Evolutionary conservation across 176 grass and related monocot species (phyloP), one percentile per base, ranked within the genome.

Genomic region (Oryza coarctata): DNA sequence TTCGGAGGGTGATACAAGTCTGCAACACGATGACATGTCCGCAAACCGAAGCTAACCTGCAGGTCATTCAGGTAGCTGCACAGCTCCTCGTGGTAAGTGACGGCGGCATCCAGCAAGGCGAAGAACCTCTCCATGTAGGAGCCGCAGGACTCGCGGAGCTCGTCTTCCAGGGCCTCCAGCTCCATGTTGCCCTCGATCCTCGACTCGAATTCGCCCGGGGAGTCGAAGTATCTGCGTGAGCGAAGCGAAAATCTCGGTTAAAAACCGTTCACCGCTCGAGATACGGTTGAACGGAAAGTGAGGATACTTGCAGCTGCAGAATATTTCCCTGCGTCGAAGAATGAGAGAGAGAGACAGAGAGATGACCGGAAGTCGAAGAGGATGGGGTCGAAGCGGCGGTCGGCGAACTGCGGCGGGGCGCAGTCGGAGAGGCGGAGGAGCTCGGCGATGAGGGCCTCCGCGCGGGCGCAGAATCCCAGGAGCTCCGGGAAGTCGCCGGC

Each of bases 341-440:
- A 34, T n/a, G 73, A 55, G 17, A 33, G 67, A 64, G 29, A 49
- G 74, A 44, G 74, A 64, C n/a, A 49, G 74, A 44, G 66, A 34
- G n/a, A 55, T 4, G 58, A 88, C 93, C 90, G 75, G 78, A 95
- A 77, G 87, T 95, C 93, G 58, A 95, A 92, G 85, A 95, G 93
- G 60, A 92, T 85, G 55, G 85, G 39, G 36, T 90, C 85, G 65
- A 86, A 92, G 43, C 83, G 71, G 78, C 72, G 85, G 79, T 92
- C 79, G 58, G 75, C 43, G 87, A 92, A 95, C 80, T 88, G 64
- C 68, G 85, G 34, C 23, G 88, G 88, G 33, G 78, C 12, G 64
- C 80, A 82, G 77, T 92, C 88, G n/a, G 85, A 81, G 52, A 95
- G 93, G 18, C 86, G 39, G 18, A 95, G 85, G 26, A 90, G 76